Evolutionary conservation across 306 rosid genomes (phyloP), one percentile per base, ranked within the genome.

Genomic region (Aeschynomene evenia): DNA sequence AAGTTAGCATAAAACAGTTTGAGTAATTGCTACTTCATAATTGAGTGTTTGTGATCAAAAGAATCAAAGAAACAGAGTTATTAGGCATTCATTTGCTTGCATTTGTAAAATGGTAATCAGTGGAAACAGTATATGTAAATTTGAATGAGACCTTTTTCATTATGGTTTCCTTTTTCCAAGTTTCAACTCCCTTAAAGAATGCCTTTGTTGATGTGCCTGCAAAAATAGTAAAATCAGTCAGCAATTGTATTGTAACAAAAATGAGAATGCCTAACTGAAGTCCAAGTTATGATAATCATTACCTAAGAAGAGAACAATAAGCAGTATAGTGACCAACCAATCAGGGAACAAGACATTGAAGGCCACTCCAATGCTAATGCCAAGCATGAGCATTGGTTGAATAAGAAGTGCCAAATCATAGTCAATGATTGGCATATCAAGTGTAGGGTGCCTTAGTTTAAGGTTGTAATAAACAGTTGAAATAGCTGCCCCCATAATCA

Each of bases 351-450:
- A 36, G 65, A 90, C 98, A 13, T 88, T 93, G 80, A 90, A 90
- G 46, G 83, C 76, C 40, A 93, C 98, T 64, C 98, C 98, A 24
- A 93, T 85, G 70, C 98, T 93, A 67, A 93, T 90, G 19, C 98
- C 98, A 59, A 90, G 79, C 97, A 93, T 88, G 63, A 93, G 96
- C 98, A 90, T 93, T 4, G 98, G 98, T 76, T 90, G 97, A 67
- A 93, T 79, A 29, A 93, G 91, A 54, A 93, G 80, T 1, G 88
- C 90, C 85, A 93, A 82, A 85, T 93, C 98, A 77, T 93, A 93
- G 78, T 90, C 97, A 6, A 90, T 93, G 43, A 93, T 84, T 21
- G 97, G 94, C 86, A 86, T 74, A 33, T 86, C 64, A 28, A 86
- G 31, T 0, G 89, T 86, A 0, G 98, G 98, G 78, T 90, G 97